These are phyloP conservation scores for Bryoglossum gracile DNA, from an alignment of 495 filamentous ascomycete genomes.

Conservation along the genomic window DNA sequence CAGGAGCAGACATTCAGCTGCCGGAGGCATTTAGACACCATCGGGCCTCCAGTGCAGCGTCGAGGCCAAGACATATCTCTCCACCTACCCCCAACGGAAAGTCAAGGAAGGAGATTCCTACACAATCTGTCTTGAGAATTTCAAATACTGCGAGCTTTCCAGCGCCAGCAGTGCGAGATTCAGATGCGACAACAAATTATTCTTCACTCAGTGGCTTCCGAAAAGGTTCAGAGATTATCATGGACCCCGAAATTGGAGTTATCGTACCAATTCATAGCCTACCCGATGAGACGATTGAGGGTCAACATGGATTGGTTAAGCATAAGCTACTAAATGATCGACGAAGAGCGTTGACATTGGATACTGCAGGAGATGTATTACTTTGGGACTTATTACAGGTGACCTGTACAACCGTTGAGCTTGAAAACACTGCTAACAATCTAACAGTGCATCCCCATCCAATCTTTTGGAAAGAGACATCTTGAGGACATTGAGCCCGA, in stretches of 20 bases:
- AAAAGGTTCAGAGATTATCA: slow-evolving; percentile 44
- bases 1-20: slow-evolving; percentile 44
- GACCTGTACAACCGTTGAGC: slow-evolving; percentile 12
- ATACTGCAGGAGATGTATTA: slow-evolving; percentile 93
- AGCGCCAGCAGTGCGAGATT: slow-evolving; percentile 36
- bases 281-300: slow-evolving; percentile 83
- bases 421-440: slow-evolving; percentile 14
- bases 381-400: slow-evolving; percentile 91
- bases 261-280: slow-evolving; percentile 64
- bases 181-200: slow-evolving; percentile 41
- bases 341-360: slow-evolving; percentile 78
- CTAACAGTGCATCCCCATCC: slow-evolving; percentile 70
- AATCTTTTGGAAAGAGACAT: slow-evolving; percentile 85
- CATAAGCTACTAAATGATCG: slow-evolving; percentile 87
- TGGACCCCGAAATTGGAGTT: slow-evolving; percentile 49
- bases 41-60: slow-evolving; percentile 42
- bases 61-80: slow-evolving; percentile 29
- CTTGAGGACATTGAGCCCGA: slow-evolving; percentile 86
- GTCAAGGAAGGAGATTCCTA: slow-evolving; percentile 59
- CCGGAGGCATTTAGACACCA: slow-evolving; percentile 49
- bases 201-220: slow-evolving; percentile 39
- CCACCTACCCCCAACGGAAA: slow-evolving; percentile 29
- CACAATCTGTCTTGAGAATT: slow-evolving; percentile 66
- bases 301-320: slow-evolving; percentile 92
- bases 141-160: slow-evolving; percentile 79